Percentiles rank a stretch among this genome's conserved stretches.
Conservation (phyloP, 768 basidiomycete genomes). For the Dentipellis sp. region DNA sequence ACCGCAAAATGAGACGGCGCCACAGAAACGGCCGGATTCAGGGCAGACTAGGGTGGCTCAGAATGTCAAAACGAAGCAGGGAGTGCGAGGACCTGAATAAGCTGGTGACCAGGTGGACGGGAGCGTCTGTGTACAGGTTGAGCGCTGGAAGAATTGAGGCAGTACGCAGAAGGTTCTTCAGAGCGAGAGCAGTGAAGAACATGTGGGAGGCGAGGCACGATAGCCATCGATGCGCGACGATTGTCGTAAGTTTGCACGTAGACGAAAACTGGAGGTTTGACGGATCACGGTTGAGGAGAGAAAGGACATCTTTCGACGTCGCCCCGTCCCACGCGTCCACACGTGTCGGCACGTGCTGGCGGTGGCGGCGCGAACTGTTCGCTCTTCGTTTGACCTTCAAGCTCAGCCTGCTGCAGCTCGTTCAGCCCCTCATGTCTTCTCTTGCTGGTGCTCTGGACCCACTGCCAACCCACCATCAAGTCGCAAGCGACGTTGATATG, state of each 20-base stretch:
- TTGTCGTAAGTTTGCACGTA: neutral
- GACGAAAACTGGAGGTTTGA: too few species aligned
- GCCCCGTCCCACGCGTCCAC: neutral
- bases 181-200: neutral
- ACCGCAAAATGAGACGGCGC: too few species aligned
- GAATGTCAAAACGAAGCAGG: too few species aligned
- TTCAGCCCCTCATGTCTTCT: neutral
- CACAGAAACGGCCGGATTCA: too few species aligned
- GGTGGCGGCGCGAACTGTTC: neutral
- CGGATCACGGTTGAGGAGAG: too few species aligned
- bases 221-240: neutral
- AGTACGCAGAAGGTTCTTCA: neutral
- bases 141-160: neutral
- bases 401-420: too few species aligned
- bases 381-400: neutral
- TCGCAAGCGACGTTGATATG: slow-evolving; percentile 3
- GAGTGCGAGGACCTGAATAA: too few species aligned
- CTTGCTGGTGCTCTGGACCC: slow-evolving; percentile 4
- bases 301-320: too few species aligned
- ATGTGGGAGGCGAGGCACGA: neutral
- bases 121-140: too few species aligned
- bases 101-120: too few species aligned
- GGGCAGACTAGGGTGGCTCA: too few species aligned
- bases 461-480: neutral
- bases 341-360: neutral